Evolutionary conservation across 164 flowering plant genomes (phyloP).

Genomic region (Pachysandra terminalis): DNA sequence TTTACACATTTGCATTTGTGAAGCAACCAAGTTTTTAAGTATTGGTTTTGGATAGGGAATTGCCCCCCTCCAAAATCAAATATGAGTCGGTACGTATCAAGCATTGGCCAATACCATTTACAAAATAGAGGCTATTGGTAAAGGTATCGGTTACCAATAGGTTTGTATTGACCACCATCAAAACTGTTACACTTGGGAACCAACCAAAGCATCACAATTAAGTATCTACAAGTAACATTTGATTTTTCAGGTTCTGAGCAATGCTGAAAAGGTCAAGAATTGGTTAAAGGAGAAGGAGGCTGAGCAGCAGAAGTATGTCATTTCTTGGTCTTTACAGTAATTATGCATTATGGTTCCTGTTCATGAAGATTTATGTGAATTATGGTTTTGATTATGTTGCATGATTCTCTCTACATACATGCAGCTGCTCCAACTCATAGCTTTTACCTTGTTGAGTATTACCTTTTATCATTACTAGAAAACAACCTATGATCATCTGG

Average conservation of each 20-base stretch:
- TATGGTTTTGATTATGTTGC: not conserved
- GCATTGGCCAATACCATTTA: too few species aligned
- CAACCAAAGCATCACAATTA: not conserved
- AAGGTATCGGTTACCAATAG: too few species aligned
- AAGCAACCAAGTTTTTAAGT: too few species aligned
- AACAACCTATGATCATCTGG: not conserved
- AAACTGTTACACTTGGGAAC: too few species aligned
- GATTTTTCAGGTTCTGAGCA: constrained; percentile 55
- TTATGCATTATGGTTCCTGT: not conserved
- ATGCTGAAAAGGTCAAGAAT: constrained; percentile 55
- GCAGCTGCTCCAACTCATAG: not conserved
- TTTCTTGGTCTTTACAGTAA: not conserved
- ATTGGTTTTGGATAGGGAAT: too few species aligned
- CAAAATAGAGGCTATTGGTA: too few species aligned
- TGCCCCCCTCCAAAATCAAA: too few species aligned
- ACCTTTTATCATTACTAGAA: not conserved
- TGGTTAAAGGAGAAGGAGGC: constrained; percentile 89
- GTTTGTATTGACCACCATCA: too few species aligned
- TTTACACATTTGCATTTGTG: not conserved
- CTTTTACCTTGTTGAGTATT: not conserved
- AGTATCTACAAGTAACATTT: not conserved
- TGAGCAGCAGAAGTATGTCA: constrained; percentile 73
- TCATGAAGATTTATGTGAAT: too few species aligned
- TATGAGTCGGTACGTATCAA: too few species aligned
- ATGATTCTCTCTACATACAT: not conserved